Percentiles rank a stretch among this genome's conserved stretches.
phyloP scores from a whole-genome alignment of 257 asterid species.

The Jaltomata sinuosa region DNA sequence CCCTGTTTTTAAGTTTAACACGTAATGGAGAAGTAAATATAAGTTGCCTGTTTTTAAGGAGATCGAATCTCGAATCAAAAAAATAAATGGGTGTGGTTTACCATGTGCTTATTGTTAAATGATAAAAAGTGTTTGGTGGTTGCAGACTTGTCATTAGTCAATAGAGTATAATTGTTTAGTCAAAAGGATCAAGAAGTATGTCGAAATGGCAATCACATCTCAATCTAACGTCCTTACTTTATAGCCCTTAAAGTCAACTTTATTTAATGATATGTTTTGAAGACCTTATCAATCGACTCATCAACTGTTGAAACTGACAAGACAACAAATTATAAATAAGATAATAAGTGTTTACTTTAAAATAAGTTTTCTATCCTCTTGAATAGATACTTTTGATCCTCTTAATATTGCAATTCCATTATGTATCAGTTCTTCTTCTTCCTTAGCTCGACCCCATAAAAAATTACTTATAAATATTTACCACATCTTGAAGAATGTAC shows the following conservation, averaged over 20 bases:
- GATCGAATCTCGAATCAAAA: not conserved
- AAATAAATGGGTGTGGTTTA: not conserved
- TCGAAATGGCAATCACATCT: not conserved
- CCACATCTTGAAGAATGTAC: not conserved
- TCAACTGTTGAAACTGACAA: not conserved
- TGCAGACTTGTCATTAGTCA: not conserved
- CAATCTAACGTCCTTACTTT: not conserved
- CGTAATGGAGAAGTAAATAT: not conserved
- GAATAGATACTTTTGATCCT: not conserved
- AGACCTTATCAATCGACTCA: not conserved
- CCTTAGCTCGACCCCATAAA: not conserved
- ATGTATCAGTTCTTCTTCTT: not conserved
- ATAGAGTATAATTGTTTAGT: not conserved
- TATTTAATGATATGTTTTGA: not conserved
- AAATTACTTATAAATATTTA: not conserved
- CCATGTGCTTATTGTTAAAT: not conserved
- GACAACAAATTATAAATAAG: not conserved
- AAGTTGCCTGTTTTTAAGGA: not conserved
- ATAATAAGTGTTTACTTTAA: not conserved
- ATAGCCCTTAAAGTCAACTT: not conserved
- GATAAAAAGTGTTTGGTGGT: not conserved
- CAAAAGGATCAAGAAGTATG: not conserved
- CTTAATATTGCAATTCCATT: not conserved
- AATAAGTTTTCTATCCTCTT: not conserved
- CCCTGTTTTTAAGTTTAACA: not conserved